Percentiles rank a stretch among this genome's conserved stretches.
Evolutionary conservation across 306 rosid species (phyloP).

Genomic region (Astragalus membranaceus): DNA sequence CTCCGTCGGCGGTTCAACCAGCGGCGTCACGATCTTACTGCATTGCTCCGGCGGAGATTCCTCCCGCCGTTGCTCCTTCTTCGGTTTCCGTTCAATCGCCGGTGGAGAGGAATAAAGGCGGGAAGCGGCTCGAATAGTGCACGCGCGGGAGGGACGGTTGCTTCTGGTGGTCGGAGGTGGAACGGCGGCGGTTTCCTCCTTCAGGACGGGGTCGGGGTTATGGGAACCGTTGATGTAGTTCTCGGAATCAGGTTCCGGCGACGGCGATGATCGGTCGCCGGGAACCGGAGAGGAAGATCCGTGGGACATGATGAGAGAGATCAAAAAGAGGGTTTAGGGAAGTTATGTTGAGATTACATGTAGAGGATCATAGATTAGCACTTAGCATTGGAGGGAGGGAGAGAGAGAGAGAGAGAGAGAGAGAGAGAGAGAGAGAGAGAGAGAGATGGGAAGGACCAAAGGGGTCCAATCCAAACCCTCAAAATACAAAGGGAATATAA

Average conservation of each 20-base stretch:
- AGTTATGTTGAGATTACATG: slow-evolving; percentile 50
- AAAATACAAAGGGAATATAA: slow-evolving; percentile 10
- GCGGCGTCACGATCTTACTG: slow-evolving; percentile 74
- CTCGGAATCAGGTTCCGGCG: slow-evolving; percentile 39
- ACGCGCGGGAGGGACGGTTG: slow-evolving; percentile 93
- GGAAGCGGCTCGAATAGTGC: slow-evolving; percentile 81
- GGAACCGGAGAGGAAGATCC: slow-evolving; percentile 58
- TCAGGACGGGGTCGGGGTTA: slow-evolving; percentile 19
- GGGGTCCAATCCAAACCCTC: slow-evolving; percentile 51
- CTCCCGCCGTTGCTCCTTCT: slow-evolving; percentile 36
- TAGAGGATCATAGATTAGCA: slow-evolving; percentile 59
- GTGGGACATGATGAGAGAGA: slow-evolving; percentile 57
- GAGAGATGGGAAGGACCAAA: too few species aligned
- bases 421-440: slow-evolving; percentile 24
- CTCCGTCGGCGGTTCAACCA: slow-evolving; percentile 69
- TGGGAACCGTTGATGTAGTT: slow-evolving; percentile 29
- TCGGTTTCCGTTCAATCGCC: slow-evolving; percentile 40
- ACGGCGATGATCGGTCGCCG: slow-evolving; percentile 47
- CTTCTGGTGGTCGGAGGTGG: slow-evolving; percentile 45
- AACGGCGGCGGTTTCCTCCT: slow-evolving; percentile 34
- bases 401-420: background rate
- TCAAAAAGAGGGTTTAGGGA: slow-evolving; percentile 31
- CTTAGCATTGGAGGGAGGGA: slow-evolving; percentile 18
- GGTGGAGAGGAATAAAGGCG: slow-evolving; percentile 41
- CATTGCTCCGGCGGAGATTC: slow-evolving; percentile 54